Conservation (phyloP, 257 asterid genomes). For the Salvia rosmarinus region DNA sequence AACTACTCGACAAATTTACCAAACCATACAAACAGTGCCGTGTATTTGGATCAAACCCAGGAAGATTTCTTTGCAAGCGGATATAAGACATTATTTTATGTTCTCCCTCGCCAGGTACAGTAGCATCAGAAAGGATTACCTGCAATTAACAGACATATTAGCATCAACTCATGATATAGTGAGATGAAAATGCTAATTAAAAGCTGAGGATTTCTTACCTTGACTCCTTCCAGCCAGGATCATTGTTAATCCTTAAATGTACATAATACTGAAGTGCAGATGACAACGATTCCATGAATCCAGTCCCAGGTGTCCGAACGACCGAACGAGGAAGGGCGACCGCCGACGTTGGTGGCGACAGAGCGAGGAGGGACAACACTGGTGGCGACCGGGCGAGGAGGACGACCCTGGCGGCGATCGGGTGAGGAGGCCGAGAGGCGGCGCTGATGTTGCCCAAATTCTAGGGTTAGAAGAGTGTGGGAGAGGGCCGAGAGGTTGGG, state of each 20-base stretch:
- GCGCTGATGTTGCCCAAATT: too few relatives aligned
- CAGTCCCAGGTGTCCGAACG: conserved; percentile 64
- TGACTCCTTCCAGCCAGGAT: conserved; percentile 65
- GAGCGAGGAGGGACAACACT: too few relatives aligned
- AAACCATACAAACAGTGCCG: conserved; percentile 74
- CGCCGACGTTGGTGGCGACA: too few relatives aligned
- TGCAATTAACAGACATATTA: conserved; percentile 31
- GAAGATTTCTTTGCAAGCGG: conserved; percentile 76
- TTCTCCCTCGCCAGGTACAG: conserved; percentile 87
- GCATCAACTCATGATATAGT: conserved; percentile 18
- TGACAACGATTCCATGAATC: conserved; percentile 63
- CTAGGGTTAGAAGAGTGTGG: too few relatives aligned
- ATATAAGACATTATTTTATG: conserved; percentile 76
- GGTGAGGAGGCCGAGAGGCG: too few relatives aligned
- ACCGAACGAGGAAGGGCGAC: too few relatives aligned
- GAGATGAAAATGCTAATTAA: conserved; percentile 16
- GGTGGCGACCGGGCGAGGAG: too few relatives aligned
- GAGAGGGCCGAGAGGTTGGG: too few relatives aligned
- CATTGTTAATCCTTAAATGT: conserved; percentile 49
- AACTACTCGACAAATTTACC: conserved; percentile 45
- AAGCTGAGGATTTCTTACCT: conserved; percentile 44
- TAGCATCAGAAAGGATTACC: conserved; percentile 83
- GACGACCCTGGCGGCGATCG: too few relatives aligned
- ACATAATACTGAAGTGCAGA: conserved; percentile 58
- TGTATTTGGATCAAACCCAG: conserved; percentile 76